Evolutionary conservation across 805 yeast species (phyloP).

Genomic region (Saturnispora galanensis): DNA sequence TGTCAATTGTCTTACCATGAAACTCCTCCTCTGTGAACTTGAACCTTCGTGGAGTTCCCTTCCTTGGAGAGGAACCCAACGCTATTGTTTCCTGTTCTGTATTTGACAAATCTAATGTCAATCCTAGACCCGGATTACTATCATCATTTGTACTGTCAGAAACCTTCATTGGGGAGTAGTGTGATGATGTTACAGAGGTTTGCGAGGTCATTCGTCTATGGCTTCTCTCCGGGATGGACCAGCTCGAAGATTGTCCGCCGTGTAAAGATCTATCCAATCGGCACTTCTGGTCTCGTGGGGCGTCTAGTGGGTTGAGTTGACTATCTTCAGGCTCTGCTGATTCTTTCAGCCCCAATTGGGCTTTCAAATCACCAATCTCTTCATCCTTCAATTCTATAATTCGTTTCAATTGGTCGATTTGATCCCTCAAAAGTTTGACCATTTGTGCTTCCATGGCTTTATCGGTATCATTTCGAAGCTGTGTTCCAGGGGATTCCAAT

Average conservation of each 20-base stretch:
- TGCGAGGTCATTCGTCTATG: constrained; percentile 15
- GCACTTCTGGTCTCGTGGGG: constrained; percentile 18
- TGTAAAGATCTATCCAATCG: constrained; percentile 3
- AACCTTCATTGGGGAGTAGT: constrained; percentile 12
- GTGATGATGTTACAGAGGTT: constrained; percentile 10
- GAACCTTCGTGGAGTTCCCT: constrained; percentile 18
- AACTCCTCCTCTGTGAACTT: constrained; percentile 19
- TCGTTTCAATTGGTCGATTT: constrained; percentile 6
- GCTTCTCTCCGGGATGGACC: constrained; percentile 22
- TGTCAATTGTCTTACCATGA: too few species aligned
- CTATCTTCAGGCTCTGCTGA: neutral
- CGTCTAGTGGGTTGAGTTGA: constrained; percentile 18
- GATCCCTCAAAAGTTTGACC: neutral
- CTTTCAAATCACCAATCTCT: constrained; percentile 6
- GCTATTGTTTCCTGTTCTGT: neutral
- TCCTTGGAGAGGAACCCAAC: constrained; percentile 26
- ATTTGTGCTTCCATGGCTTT: too few species aligned
- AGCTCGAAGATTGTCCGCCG: constrained; percentile 8
- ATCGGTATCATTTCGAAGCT: too few species aligned
- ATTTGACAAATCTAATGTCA: constrained; percentile 1
- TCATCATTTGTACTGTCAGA: neutral
- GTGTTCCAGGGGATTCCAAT: too few species aligned
- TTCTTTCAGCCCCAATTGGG: neutral
- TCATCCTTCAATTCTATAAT: constrained; percentile 10
- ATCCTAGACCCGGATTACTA: neutral